phyloP scores from a whole-genome alignment of 495 filamentous ascomycete genomes.

The Pyronema domesticum region DNA sequence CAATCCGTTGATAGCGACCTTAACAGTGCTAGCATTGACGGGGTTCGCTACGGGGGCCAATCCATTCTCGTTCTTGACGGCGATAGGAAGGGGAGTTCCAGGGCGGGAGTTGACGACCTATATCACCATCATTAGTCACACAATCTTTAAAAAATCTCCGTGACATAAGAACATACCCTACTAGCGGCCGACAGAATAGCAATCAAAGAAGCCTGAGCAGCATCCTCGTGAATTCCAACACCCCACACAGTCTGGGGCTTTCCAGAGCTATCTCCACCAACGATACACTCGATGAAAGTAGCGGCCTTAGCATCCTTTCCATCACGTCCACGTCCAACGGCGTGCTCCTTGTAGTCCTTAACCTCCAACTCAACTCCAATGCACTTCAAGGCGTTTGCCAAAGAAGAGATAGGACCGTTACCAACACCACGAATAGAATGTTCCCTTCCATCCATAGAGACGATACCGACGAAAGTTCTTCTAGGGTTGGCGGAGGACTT shows the following conservation, averaged over 20 bases:
- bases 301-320: constrained; percentile 86
- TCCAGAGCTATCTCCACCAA: constrained; percentile 40
- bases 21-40: background rate
- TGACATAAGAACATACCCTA: constrained; percentile 44
- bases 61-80: constrained; percentile 5
- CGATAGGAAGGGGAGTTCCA: constrained; percentile 10
- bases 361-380: constrained; percentile 88
- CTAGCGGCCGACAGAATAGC: constrained; percentile 75
- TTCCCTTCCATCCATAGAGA: constrained; percentile 67
- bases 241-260: constrained; percentile 58
- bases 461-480: constrained; percentile 71
- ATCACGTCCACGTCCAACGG: constrained; percentile 59
- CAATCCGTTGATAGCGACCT: constrained; percentile 17
- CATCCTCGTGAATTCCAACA: constrained; percentile 87
- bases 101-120: constrained; percentile 11
- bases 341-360: constrained; percentile 89
- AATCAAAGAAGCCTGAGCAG: constrained; percentile 79
- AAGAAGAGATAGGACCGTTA: constrained; percentile 74
- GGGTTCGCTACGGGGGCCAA: background rate
- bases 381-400: constrained; percentile 62
- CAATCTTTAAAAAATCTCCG: background rate
- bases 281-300: constrained; percentile 80
- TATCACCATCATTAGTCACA: background rate
- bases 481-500: constrained; percentile 61
- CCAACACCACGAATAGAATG: constrained; percentile 63